Conservation (phyloP, 2,329 filamentous ascomycete species). For the Hansfordia pulvinata region DNA sequence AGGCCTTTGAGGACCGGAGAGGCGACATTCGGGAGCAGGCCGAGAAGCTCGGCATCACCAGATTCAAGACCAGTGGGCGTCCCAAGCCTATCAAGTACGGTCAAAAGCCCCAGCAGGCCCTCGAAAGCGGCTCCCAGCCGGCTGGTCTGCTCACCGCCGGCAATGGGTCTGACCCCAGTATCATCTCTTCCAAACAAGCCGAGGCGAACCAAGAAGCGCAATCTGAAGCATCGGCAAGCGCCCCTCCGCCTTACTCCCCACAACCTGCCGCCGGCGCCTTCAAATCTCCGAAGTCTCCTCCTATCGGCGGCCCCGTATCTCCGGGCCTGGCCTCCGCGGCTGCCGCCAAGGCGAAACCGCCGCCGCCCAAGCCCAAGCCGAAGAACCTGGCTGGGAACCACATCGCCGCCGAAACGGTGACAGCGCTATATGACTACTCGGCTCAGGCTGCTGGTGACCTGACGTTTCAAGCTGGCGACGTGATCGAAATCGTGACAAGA, state of each 20-base stretch:
- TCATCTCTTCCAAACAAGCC: slow-evolving; percentile 8
- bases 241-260: slow-evolving; percentile 65
- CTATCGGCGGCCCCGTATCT: slow-evolving; percentile 12
- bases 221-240: slow-evolving; percentile 34
- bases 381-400: slow-evolving; percentile 45
- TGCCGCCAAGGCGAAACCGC: slow-evolving; percentile 55
- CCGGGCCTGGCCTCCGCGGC: slow-evolving; percentile 29
- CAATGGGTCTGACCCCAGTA: too few species aligned
- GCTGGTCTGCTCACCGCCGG: slow-evolving; percentile 37
- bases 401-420: slow-evolving; percentile 62
- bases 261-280: slow-evolving; percentile 23
- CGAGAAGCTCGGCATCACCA: slow-evolving; percentile 75
- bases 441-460: slow-evolving; percentile 90
- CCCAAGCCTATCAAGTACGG: slow-evolving; percentile 45
- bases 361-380: slow-evolving; percentile 62
- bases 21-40: slow-evolving; percentile 74
- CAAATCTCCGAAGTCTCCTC: slow-evolving; percentile 19
- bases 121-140: slow-evolving; percentile 23
- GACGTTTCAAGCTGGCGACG: slow-evolving; percentile 76
- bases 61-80: slow-evolving; percentile 80
- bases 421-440: slow-evolving; percentile 90
- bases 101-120: slow-evolving; percentile 39
- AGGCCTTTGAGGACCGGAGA: slow-evolving; percentile 78
- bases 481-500: slow-evolving; percentile 74
- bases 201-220: slow-evolving; percentile 16